These are phyloP conservation scores for Moesziomyces parantarcticus DNA, from an alignment of 1,284 basidiomycete genomes.

Conservation along the genomic window DNA sequence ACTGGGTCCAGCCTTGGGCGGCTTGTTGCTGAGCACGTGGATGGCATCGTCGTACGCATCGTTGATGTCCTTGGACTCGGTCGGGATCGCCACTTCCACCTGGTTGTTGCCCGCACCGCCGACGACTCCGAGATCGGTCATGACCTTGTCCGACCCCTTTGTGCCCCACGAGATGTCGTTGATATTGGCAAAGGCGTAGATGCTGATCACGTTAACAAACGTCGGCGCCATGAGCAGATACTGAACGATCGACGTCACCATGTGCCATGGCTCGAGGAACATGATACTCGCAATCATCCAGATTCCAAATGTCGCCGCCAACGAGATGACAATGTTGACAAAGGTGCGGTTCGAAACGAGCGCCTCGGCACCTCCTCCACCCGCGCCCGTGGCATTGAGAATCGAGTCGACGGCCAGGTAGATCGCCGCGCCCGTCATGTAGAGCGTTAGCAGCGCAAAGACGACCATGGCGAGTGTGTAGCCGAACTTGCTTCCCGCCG, in stretches of 20 bases:
- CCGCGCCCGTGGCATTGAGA: slow-evolving; percentile 30
- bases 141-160: slow-evolving; percentile 62
- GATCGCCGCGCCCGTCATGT: slow-evolving; percentile 63
- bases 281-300: slow-evolving; percentile 62
- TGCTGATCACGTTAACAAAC: slow-evolving; percentile 66
- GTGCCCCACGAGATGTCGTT: slow-evolving; percentile 66
- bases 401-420: slow-evolving; percentile 60
- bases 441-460: slow-evolving; percentile 62
- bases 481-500: slow-evolving; percentile 59
- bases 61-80: slow-evolving; percentile 62
- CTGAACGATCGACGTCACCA: slow-evolving; percentile 65
- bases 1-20: slow-evolving; percentile 29
- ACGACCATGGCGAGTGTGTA: slow-evolving; percentile 64
- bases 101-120: slow-evolving; percentile 38
- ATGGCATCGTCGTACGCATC: slow-evolving; percentile 66
- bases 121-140: slow-evolving; percentile 62
- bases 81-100: slow-evolving; percentile 64
- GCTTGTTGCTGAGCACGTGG: slow-evolving; percentile 58
- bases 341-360: slow-evolving; percentile 57
- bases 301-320: slow-evolving; percentile 64
- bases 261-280: slow-evolving; percentile 66
- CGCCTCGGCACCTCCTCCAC: slow-evolving; percentile 29
- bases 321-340: slow-evolving; percentile 64
- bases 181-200: slow-evolving; percentile 67
- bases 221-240: slow-evolving; percentile 64